phyloP scores from a whole-genome alignment of 208 protist genomes.

The Leishmania arabica region DNA sequence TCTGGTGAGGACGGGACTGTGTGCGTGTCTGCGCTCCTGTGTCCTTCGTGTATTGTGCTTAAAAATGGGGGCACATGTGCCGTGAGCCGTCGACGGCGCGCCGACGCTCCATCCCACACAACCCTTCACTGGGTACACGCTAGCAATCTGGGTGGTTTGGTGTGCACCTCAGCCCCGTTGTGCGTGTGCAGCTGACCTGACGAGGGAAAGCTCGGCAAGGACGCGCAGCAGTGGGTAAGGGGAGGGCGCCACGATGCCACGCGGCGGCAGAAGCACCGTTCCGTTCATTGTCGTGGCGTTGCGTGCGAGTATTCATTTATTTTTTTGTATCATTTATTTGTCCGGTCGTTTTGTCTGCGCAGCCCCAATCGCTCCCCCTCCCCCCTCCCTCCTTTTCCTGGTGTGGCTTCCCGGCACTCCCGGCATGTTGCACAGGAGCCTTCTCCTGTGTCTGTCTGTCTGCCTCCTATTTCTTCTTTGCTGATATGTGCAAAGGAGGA shows the following conservation, averaged over 20 bases:
- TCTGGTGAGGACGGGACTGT: background rate
- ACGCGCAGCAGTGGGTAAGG: background rate
- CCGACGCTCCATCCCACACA: background rate
- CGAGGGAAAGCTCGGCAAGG: background rate
- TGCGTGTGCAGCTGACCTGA: background rate
- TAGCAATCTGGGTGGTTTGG: background rate
- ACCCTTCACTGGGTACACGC: background rate
- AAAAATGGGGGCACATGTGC: background rate
- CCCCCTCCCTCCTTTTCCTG: background rate
- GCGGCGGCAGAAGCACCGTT: background rate
- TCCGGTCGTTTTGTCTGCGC: background rate
- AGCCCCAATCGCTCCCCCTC: background rate
- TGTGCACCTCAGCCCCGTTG: background rate
- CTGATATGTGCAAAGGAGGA: background rate
- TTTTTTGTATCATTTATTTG: background rate
- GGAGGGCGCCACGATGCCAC: background rate
- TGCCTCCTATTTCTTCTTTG: background rate
- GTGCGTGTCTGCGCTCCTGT: too few relatives aligned
- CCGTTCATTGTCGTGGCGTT: background rate
- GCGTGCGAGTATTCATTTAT: background rate
- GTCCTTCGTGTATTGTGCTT: background rate
- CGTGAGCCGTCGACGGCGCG: background rate
- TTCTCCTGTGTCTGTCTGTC: background rate
- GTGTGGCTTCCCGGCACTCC: background rate
- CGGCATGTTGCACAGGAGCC: background rate